Percentiles rank a stretch among this genome's conserved stretches.
phyloP scores from a whole-genome alignment of 495 filamentous ascomycete species.

The Aspergillus funiculosus region DNA sequence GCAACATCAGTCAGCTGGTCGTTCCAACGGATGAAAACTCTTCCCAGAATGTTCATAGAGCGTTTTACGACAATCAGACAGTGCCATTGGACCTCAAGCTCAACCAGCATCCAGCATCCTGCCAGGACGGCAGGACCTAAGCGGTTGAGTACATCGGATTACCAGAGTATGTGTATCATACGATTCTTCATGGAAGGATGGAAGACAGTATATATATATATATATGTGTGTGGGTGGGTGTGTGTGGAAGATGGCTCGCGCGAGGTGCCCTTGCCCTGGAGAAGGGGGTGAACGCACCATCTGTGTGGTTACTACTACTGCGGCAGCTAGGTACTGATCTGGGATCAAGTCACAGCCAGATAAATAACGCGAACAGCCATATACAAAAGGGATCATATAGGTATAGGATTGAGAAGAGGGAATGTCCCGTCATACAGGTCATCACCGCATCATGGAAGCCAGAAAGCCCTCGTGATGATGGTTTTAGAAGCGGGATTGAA shows the following conservation, averaged over 20 bases:
- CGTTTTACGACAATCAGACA: constrained; percentile 59
- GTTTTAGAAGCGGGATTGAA: constrained; percentile 84
- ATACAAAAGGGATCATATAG: too few relatives aligned
- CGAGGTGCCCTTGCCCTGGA: too few relatives aligned
- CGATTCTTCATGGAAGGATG: constrained; percentile 50
- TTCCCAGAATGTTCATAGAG: too few relatives aligned
- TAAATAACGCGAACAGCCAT: too few relatives aligned
- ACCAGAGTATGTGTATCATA: constrained; percentile 60
- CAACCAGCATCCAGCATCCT: constrained; percentile 51
- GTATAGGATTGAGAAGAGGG: constrained; percentile 1
- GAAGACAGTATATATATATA: background rate
- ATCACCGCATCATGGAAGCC: constrained; percentile 98
- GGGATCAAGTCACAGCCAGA: too few relatives aligned
- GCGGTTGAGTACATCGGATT: constrained; percentile 69
- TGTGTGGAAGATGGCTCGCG: too few relatives aligned
- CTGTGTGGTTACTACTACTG: too few relatives aligned
- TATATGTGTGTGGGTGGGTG: too few relatives aligned
- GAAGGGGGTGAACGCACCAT: constrained; percentile 9
- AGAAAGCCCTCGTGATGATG: constrained; percentile 93
- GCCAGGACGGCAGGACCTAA: constrained; percentile 30
- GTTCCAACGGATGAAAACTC: background rate
- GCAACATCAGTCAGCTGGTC: background rate
- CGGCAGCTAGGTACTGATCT: too few relatives aligned
- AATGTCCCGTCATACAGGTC: constrained; percentile 88
- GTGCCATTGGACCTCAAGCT: constrained; percentile 66